Evolutionary conservation across 306 rosid genomes (phyloP).

Genomic region (Glycyrrhiza uralensis): DNA sequence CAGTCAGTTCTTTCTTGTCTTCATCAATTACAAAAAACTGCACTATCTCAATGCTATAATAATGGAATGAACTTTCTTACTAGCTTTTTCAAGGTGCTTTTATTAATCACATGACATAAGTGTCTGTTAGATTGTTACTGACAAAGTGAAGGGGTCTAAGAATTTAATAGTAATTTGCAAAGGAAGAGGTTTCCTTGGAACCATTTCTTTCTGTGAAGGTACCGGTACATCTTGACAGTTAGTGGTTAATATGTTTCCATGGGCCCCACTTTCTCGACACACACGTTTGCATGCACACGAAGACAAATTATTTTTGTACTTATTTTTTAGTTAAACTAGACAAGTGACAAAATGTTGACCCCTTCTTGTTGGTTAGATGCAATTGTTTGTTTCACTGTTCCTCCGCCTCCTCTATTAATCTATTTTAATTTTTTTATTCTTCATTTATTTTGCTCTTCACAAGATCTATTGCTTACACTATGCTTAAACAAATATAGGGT

Average conservation of each 20-base stretch:
- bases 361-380: constrained; percentile 1
- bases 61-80: neutral
- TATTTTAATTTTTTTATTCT: neutral
- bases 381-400: neutral
- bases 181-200: neutral
- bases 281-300: neutral
- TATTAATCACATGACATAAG: neutral
- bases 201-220: neutral
- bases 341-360: neutral
- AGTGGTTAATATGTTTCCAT: neutral
- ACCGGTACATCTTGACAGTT: neutral
- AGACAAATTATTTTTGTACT: neutral
- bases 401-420: neutral
- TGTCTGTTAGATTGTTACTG: neutral
- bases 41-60: neutral
- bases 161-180: neutral
- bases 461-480: constrained; percentile 21
- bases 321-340: neutral
- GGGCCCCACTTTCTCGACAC: neutral
- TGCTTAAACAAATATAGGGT: constrained; percentile 45
- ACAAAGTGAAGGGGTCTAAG: neutral
- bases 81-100: neutral
- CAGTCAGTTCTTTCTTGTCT: neutral
- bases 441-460: neutral
- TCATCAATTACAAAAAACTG: neutral